Evolutionary conservation across 441 rosid species (phyloP).

Genomic region (Populus hybrid): DNA sequence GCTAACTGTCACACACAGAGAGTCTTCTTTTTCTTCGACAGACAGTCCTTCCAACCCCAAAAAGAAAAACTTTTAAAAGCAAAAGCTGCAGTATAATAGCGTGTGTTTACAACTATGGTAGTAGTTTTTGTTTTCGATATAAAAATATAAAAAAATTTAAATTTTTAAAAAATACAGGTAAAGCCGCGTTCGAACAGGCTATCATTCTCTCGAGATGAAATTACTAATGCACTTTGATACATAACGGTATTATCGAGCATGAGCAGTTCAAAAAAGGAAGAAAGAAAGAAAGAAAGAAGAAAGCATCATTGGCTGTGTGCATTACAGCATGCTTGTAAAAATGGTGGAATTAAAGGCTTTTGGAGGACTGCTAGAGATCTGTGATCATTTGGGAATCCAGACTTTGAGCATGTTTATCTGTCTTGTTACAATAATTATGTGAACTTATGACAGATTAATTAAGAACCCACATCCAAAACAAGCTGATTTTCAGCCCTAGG

Average conservation of each 20-base stretch:
- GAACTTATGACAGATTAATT: neutral
- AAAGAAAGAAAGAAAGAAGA: too few relatives aligned
- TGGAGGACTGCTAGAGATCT: neutral
- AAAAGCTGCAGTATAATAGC: conserved; percentile 36
- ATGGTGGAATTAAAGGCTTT: neutral
- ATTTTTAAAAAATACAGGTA: too few relatives aligned
- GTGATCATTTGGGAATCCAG: neutral
- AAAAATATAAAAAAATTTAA: too few relatives aligned
- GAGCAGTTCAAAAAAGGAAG: neutral
- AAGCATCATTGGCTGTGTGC: neutral
- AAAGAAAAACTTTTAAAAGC: conserved; percentile 40
- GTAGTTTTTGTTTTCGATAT: too few relatives aligned
- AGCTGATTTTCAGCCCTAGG: conserved; percentile 2
- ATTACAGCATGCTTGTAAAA: neutral
- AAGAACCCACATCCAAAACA: neutral
- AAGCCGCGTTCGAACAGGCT: too few relatives aligned
- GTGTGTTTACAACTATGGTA: too few relatives aligned
- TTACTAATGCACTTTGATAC: neutral
- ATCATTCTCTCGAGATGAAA: neutral
- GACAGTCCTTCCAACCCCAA: conserved; percentile 26
- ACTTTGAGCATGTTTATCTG: conserved; percentile 1
- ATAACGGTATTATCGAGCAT: conserved; percentile 2
- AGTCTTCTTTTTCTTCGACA: neutral
- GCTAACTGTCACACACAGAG: conserved; percentile 23
- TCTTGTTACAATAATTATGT: neutral